Evolutionary conservation across 2,329 filamentous ascomycete genomes (phyloP), one percentile per base, ranked within the genome.

Genomic region (Trichoderma koningiopsis): DNA sequence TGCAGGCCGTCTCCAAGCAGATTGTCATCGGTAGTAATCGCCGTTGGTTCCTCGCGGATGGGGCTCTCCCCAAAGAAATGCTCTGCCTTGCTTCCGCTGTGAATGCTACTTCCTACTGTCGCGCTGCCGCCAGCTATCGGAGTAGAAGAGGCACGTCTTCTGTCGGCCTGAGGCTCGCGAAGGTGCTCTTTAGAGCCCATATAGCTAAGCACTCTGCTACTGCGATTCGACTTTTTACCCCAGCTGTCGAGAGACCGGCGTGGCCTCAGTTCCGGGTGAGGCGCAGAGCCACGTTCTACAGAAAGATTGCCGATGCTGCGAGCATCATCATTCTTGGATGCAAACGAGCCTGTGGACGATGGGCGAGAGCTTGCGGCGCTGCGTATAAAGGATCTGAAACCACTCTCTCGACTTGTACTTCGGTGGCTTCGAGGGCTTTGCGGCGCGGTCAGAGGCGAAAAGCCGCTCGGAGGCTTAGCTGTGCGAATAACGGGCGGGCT

Each of bases 391-490:
- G 86, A 87, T 74, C 85, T 87, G 55, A 92, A 76, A 14, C 87
- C 86, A 24, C 81, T 78, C 35, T 87, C 86, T 70, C 83, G 83
- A 65, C 81, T 80, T 24, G 84, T 83, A 33, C 82, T 88, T 71
- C 84, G 88, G 70, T 84, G 86, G 1, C 72, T 74, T 40, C 71
- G 72, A 24, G 84, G 83, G 19, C 81, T 87, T 73, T 85, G 89
- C 70, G 85, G 85, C 0, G 89, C 87, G n/a, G 91, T 93, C 63
- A 92, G 81, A 22, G 89, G 81, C 11, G 92, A 94, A 74, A 89
- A 88, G 66, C 92, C 92, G 62, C 91, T 93, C 0, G 92, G 92
- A 8, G 90, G 91, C 78, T 94, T 94, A 37, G 93, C 88, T 37
- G 94, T 97, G 72, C 91, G 90, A 74, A 96, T 87, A 67, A 95